Conservation (phyloP, 176 grass and related monocot species). For the Olyra latifolia region DNA sequence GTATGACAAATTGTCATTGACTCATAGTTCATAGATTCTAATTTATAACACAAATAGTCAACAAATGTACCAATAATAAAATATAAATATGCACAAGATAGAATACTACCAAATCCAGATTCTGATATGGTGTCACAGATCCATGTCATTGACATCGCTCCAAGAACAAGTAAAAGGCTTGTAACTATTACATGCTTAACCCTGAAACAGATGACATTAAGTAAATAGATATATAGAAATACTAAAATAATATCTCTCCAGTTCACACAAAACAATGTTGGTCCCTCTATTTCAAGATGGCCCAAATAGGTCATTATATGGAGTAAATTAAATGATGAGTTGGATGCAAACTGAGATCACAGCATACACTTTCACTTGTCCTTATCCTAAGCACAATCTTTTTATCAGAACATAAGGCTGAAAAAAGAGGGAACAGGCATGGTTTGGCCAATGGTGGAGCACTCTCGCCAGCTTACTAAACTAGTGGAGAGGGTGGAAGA, state of each 20-base stretch:
- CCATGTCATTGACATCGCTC: conserved; percentile 93
- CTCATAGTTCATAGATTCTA: not conserved
- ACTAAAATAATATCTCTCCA: conserved; percentile 11
- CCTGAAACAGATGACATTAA: conserved; percentile 49
- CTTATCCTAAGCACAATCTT: not conserved
- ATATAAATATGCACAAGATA: conserved; percentile 19
- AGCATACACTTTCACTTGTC: not conserved
- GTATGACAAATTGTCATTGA: conserved; percentile 15
- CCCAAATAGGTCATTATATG: not conserved
- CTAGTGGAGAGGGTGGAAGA: not conserved
- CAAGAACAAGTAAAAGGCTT: conserved; percentile 83
- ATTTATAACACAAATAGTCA: conserved; percentile 16
- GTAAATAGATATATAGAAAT: conserved; percentile 26
- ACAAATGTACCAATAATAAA: conserved; percentile 11
- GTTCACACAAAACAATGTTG: conserved; percentile 19
- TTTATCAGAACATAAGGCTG: not conserved
- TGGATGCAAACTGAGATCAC: not conserved
- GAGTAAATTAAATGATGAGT: not conserved
- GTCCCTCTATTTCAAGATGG: not conserved
- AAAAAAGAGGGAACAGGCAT: not conserved
- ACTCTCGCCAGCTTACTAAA: not conserved
- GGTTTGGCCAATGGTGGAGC: not conserved
- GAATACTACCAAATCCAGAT: conserved; percentile 88
- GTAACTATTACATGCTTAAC: conserved; percentile 80
- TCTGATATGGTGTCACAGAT: conserved; percentile 99